Evolutionary conservation across 1,139 yeast genomes (phyloP), one percentile per base, ranked within the genome.

Genomic region (Geotrichum carabidarum): DNA sequence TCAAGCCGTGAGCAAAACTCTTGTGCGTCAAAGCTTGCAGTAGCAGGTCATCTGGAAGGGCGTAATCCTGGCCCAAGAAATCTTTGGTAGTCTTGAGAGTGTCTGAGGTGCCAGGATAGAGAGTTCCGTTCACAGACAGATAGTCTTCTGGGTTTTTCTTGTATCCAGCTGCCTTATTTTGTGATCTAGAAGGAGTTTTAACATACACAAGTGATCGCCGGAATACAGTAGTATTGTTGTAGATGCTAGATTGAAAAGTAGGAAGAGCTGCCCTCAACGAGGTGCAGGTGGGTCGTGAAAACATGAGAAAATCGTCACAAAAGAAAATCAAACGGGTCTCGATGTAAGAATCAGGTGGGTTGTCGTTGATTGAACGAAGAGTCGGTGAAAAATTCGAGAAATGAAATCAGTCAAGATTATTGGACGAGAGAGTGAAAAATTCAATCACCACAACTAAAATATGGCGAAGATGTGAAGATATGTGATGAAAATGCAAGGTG

Each of bases 21-120:
- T 91, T 91, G 72, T 91, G 97, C 11, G 97, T 90, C 64, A 90
- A 74, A 37, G 86, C 82, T 72, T 91, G 97, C 58, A 89, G 73
- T 40, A 86, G 75, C 57, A 86, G 63, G 18, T 68, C 63, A 31
- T 77, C 72, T 7, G 75, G 70, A 40, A 79, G 65, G 27, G 60
- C 55, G 60, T 66, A 73, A 31, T 79, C 79, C 57, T 79, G 79
- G 27, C 83, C 78, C 47, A 85, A 72, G 58, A 83, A 78, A 36
- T 67, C 62, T 62, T 79, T 78, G 54, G 83, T 71, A 42, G 75
- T 72, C 57, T 70, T 65, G 53, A 84, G 69, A 58, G 82, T 82
- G 17, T 74, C 74, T 22, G 74, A 72, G n/a, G 70, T 70, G 14
- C 76, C 71, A 17, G 81, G 89, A 65, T 89, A 87, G 60, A 71